phyloP scores from a whole-genome alignment of 306 rosid species.

The Lathyrus oleraceus region DNA sequence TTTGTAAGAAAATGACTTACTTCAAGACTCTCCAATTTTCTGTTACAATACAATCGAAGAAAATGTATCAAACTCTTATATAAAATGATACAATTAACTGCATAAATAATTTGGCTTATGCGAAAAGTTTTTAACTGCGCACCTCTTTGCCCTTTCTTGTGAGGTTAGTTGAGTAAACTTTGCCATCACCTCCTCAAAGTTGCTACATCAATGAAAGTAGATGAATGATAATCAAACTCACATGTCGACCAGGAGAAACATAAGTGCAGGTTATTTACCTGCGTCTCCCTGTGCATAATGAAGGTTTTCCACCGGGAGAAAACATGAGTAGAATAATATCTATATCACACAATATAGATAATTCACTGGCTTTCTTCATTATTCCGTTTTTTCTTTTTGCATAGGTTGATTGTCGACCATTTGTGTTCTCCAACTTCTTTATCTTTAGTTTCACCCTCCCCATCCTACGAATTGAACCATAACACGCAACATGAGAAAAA shows the following conservation, averaged over 20 bases:
- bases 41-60: conserved; percentile 48
- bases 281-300: conserved; percentile 69
- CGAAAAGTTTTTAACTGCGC: background rate
- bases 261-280: conserved; percentile 36
- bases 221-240: background rate
- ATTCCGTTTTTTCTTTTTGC: conserved; percentile 23
- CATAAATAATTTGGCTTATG: background rate
- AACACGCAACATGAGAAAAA: too few relatives aligned
- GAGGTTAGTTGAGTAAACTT: conserved; percentile 80
- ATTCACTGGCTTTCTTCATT: conserved; percentile 68
- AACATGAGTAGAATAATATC: conserved; percentile 96
- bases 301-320: conserved; percentile 85
- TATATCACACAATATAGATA: conserved; percentile 80
- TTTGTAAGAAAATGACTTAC: conserved; percentile 49
- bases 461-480: conserved; percentile 6
- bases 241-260: too few relatives aligned
- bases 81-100: background rate
- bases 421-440: conserved; percentile 8
- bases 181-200: conserved; percentile 68
- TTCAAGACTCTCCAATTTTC: conserved; percentile 87
- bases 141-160: conserved; percentile 84
- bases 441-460: conserved; percentile 27
- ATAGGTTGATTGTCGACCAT: conserved; percentile 6
- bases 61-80: conserved; percentile 18
- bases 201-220: conserved; percentile 27